A percentile compares a stretch with the other conserved stretches of the same genome.
Conservation (phyloP, 257 asterid genomes). For the Paraleonurus japonicus region DNA sequence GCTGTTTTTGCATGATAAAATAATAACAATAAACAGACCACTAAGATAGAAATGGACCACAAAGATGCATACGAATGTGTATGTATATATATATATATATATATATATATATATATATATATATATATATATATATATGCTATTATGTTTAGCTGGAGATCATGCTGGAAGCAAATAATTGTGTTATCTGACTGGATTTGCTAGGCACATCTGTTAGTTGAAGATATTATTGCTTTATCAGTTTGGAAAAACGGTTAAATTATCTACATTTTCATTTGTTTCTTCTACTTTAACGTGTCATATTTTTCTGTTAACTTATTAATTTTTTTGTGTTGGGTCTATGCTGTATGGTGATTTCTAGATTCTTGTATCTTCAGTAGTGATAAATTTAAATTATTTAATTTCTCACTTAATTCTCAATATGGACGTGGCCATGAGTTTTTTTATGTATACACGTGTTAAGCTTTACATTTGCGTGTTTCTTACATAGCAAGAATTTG, state of each 20-base stretch:
- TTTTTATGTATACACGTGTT: background rate
- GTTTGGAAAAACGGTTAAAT: background rate
- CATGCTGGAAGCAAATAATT: constrained; percentile 8
- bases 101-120: background rate
- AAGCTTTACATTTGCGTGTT: background rate
- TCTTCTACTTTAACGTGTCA: background rate
- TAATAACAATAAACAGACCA: background rate
- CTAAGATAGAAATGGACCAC: background rate
- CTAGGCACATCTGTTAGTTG: constrained; percentile 1
- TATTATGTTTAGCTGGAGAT: background rate
- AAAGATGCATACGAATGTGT: background rate
- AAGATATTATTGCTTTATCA: background rate
- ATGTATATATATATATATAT: background rate
- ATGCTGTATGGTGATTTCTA: background rate
- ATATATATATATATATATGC: background rate
- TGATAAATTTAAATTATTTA: background rate
- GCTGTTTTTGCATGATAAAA: background rate
- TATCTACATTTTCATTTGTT: background rate
- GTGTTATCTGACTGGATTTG: constrained; percentile 16
- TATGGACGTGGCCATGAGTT: background rate
- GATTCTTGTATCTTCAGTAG: background rate
- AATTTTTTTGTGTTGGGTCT: background rate
- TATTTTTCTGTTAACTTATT: background rate
- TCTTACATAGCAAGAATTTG: background rate
- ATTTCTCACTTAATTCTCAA: background rate